Evolutionary conservation across 495 filamentous ascomycete genomes (phyloP), one percentile per base, ranked within the genome.

Genomic region (Penicillium paradoxum): DNA sequence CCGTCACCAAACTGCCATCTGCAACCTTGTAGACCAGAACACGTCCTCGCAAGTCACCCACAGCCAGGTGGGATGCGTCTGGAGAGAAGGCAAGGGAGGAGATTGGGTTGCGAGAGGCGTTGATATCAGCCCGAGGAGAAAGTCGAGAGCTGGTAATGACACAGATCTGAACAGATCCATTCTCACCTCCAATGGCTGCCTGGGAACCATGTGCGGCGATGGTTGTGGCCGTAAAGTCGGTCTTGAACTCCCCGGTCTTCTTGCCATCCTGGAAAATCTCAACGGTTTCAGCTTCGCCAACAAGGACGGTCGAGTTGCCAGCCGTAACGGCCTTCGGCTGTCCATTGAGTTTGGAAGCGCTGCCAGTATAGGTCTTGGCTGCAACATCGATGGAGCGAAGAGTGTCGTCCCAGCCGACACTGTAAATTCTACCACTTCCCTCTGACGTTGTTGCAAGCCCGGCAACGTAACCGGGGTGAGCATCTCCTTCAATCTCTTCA

Each of bases 381-480:
- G 73, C 69, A 41, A 73, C 57, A 57, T 93, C 87, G 54, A 95
- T 78, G 34, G 81, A 84, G 51, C 91, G 87, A 33, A 96, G 80
- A 5, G 89, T 91, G 67, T 98, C 93, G 68, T 98, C 93, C 93
- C 93, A 97, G 59, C 83, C 91, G 14, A 91, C 87, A 70, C 88
- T 93, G 72, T 89, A 90, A 25, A 90, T 81, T 52, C 82, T 74
- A 25, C 83, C 78, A 5, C 67, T 58, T 9, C 79, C 76, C 47
- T 75, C 70, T 3, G 70, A 49, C 14, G 79, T 77, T 0, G 84
- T 70, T 2, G 87, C 69, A 45, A 98, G 83, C 21, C 86, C 88
- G 8, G 87, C 81, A 49, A 97, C 82, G 63, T 89, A 92, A 62
- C 90, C 90, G 6, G 83, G 83, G 67, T 96, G 93, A 13, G 76